Base-by-base conservation (phyloP, 163 green algal genomes). In the Picocystis sp. region DNA sequence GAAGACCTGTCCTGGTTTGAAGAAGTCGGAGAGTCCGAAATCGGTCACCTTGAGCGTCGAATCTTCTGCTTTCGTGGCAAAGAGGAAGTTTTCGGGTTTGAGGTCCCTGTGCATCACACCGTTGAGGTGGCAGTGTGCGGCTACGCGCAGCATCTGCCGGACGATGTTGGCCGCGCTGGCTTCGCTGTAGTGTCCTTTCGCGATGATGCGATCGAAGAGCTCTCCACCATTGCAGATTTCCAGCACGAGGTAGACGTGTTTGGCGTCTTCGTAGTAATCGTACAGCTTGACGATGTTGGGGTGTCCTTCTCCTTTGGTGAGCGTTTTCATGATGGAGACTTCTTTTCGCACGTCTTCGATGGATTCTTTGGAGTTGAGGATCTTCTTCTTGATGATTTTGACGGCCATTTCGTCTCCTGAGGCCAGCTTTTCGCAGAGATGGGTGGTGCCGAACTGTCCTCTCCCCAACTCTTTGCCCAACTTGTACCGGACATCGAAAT, bases 161-260 rank as follows among this genome's bases (percentile, higher is more conserved):
- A 75, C 62, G 11, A 69, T 10, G 17, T 29, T 43, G 15, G 67
- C 66, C 24, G 70, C 70, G 19, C 67, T 46, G 43, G 63, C 56
- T 53, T 78, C 70, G 14, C 24, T 79, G 63, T 88, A 93, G 61
- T 89, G 73, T 10, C 80, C 79, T 24, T 62, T 59, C 43, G 69
- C 62, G 10, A 87, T 75, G 50, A 94, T 94, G 14, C 61, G 51
- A 56, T 79, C 71, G 56, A 74, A 79, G 11, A 99, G 74, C 74
- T 97, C 89, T 1, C 90, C 90, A 0, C 90, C 85, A 3, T 51
- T 50, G 62, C 81, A 94, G n/a, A 71, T 63, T 71, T 96, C 89
- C 87, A 95, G 93, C 22, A 99, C 64, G 55, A 94, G 81, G 67
- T 95, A 80, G 9, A 94, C 69, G 52, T 73, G 55, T 1, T 61